These are phyloP conservation scores for Xylariaceae sp. DNA, from an alignment of 2,329 filamentous ascomycete species.

Conservation along the genomic window DNA sequence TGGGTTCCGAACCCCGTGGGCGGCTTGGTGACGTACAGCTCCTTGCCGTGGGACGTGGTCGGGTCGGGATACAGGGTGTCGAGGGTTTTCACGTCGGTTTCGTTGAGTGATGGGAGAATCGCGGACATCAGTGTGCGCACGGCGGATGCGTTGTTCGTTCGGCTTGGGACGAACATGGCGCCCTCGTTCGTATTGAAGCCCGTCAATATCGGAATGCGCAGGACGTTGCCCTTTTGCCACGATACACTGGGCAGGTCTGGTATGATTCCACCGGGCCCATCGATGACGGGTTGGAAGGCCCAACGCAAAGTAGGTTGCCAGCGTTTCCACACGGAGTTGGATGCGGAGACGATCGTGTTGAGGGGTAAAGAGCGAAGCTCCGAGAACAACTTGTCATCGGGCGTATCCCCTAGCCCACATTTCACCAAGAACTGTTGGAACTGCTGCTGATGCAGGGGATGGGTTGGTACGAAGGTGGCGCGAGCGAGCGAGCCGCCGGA, in stretches of 20 bases:
- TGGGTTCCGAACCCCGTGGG: conserved; percentile 51
- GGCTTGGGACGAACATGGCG: conserved; percentile 61
- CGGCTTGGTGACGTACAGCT: conserved; percentile 44
- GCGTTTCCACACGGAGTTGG: conserved; percentile 46
- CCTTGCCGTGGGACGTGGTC: conserved; percentile 38
- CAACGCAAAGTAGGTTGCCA: conserved; percentile 52
- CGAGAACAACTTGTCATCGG: conserved; percentile 53
- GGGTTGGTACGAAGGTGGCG: conserved; percentile 54
- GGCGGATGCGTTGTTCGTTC: conserved; percentile 49
- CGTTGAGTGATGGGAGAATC: conserved; percentile 61
- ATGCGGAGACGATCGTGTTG: conserved; percentile 44
- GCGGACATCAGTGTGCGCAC: conserved; percentile 63
- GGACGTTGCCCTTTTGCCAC: conserved; percentile 56
- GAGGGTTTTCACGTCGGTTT: conserved; percentile 56
- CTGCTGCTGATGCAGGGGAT: conserved; percentile 60
- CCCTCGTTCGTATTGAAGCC: conserved; percentile 75
- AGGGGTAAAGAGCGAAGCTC: conserved; percentile 51
- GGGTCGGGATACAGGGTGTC: conserved; percentile 67
- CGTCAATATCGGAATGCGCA: conserved; percentile 65
- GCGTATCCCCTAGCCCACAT: conserved; percentile 50
- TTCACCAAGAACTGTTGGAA: conserved; percentile 57
- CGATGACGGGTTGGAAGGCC: conserved; percentile 72
- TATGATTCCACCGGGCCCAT: conserved; percentile 57
- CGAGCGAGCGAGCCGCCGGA: conserved; percentile 60
- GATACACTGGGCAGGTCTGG: conserved; percentile 59